Evolutionary conservation across 139 green algal genomes (phyloP).

Genomic region (Picochlorum costavermella): DNA sequence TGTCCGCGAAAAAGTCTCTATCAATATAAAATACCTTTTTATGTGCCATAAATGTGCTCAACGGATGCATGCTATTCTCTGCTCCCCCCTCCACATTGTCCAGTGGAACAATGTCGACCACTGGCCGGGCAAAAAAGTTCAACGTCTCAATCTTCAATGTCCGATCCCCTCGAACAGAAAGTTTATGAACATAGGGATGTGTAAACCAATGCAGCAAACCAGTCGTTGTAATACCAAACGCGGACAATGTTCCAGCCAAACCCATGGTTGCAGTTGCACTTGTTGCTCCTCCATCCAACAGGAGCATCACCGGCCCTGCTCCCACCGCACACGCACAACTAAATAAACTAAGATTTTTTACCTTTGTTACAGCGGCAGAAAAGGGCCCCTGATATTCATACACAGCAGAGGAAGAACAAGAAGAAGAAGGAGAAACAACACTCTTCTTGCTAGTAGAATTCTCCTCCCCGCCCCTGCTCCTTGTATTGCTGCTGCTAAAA

Average conservation of each 20-base stretch:
- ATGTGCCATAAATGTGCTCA: constrained; percentile 27
- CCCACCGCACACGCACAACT: constrained; percentile 32
- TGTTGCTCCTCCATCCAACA: constrained; percentile 10
- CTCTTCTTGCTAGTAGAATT: too few relatives aligned
- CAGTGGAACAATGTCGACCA: constrained; percentile 7
- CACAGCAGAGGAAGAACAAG: too few relatives aligned
- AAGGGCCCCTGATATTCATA: constrained; percentile 22
- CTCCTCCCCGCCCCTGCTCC: too few relatives aligned
- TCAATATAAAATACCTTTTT: constrained; percentile 30
- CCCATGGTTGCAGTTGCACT: constrained; percentile 24
- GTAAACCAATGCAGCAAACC: constrained; percentile 41
- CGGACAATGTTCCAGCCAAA: constrained; percentile 28
- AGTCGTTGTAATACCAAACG: constrained; percentile 43
- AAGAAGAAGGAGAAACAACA: too few relatives aligned
- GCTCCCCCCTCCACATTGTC: constrained; percentile 14
- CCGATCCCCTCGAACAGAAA: constrained; percentile 1
- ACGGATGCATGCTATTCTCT: constrained; percentile 28
- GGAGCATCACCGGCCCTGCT: constrained; percentile 32
- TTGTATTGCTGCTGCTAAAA: too few relatives aligned
- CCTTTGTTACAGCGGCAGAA: constrained; percentile 4
- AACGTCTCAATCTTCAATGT: constrained; percentile 16
- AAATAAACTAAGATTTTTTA: constrained; percentile 43
- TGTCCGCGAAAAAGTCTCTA: constrained; percentile 25
- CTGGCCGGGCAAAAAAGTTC: constrained; percentile 18
- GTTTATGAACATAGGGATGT: constrained; percentile 17